phyloP scores from a whole-genome alignment of 805 yeast species.

The Pichia occidentalis region DNA sequence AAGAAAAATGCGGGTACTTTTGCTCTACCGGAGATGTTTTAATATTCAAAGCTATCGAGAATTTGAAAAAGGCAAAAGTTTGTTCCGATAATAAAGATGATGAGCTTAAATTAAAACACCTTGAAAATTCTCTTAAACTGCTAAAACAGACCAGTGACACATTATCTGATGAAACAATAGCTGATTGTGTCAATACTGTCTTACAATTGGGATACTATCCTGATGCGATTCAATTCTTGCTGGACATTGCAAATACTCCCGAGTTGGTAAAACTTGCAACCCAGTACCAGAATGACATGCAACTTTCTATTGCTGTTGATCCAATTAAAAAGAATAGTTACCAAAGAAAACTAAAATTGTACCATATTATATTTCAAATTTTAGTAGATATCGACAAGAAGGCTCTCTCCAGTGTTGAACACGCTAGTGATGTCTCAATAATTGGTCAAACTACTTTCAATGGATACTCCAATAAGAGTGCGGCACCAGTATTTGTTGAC shows the following conservation, averaged over 20 bases:
- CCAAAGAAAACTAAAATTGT: conserved; percentile 51
- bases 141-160: conserved; percentile 77
- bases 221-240: conserved; percentile 78
- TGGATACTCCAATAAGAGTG: conserved; percentile 1
- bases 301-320: conserved; percentile 26
- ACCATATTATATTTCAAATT: conserved; percentile 68
- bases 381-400: conserved; percentile 64
- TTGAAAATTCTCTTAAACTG: conserved; percentile 67
- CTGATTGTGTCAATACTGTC: conserved; percentile 76
- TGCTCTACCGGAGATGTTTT: conserved; percentile 92
- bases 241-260: conserved; percentile 65
- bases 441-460: conserved; percentile 12
- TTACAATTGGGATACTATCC: conserved; percentile 69
- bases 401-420: conserved; percentile 40
- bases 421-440: conserved; percentile 18
- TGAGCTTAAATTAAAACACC: conserved; percentile 55
- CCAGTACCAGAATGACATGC: conserved; percentile 43
- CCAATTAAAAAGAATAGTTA: conserved; percentile 47
- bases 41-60: conserved; percentile 90
- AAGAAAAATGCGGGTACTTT: conserved; percentile 90
- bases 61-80: conserved; percentile 77
- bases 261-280: conserved; percentile 56
- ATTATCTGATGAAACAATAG: conserved; percentile 69
- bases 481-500: conserved; percentile 22
- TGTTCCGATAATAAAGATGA: conserved; percentile 63